Base-by-base conservation (phyloP, 2,329 filamentous ascomycete genomes). In the Talaromyces sp. region DNA sequence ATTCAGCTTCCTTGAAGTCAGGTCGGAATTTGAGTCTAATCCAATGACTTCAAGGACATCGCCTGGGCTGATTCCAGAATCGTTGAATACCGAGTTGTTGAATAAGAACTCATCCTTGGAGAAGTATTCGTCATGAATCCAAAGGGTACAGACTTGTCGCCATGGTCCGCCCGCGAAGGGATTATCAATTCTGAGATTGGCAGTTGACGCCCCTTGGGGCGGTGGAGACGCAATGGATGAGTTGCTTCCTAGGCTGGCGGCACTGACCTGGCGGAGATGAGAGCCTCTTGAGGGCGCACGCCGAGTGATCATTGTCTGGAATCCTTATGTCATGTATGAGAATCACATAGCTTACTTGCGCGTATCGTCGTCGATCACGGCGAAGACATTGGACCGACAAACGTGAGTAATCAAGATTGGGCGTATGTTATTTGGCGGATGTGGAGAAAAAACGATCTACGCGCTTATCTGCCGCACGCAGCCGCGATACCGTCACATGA, bases 21-120 rank as follows among this genome's bases (percentile, higher is more conserved):
- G 23, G 58, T 73, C 73, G 60, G 60, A 42, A 72, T 65, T 79
- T 83, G 79, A 64, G 75, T 78, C 39, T 71, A 88, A 71, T 5
- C 87, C 82, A 23, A 88, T 81, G 61, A 96, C 88, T 68, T 91
- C 88, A 76, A 95, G 86, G 61, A 96, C 79, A 65, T 85, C 84
- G 28, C 89, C 90, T 0, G 86, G 80, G 62, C 83, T 83, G 66
- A 91, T 81, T 52, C 84, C 82, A 50, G 82, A 80, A 66, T 84
- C 82, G 60, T 86, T 84, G 64, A 93, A 85, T 16, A 88, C 82
- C 62, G 90, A 87, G 63, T 88, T 82, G 72, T 93, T 95, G 70
- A 96, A 83, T 23, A 95, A 81, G 50, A 95, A 87, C 69, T 93
- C 91, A 69, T 96, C 90, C 63, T 84, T 84, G 8, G 88, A 87